A percentile compares a stretch with the other conserved stretches of the same genome.
These are phyloP conservation scores for Parachaetomium inaequale DNA, from an alignment of 495 filamentous ascomycete species.

Conservation along the genomic window DNA sequence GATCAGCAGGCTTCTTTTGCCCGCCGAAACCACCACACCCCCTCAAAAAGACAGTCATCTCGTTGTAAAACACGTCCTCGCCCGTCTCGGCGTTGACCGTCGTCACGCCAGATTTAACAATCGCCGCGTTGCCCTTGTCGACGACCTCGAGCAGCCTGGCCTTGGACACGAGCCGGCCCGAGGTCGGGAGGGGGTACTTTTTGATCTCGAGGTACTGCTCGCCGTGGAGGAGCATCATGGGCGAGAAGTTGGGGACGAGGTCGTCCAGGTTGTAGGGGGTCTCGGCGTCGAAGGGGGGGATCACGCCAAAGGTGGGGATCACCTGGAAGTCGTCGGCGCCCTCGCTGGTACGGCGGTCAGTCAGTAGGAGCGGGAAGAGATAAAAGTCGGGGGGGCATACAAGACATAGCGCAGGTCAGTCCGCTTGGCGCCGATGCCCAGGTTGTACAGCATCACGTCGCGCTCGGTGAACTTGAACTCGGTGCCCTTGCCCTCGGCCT, in stretches of 20 bases:
- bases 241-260: constrained; percentile 88
- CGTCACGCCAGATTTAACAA: constrained; percentile 74
- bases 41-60: constrained; percentile 84
- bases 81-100: constrained; percentile 77
- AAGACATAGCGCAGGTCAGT: constrained; percentile 83
- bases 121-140: constrained; percentile 89
- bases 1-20: constrained; percentile 68
- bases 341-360: constrained; percentile 47
- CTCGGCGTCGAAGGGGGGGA: constrained; percentile 85
- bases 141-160: constrained; percentile 89
- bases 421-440: constrained; percentile 91
- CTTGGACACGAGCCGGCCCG: constrained; percentile 73
- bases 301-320: constrained; percentile 89
- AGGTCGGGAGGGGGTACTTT: constrained; percentile 90
- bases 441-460: constrained; percentile 92
- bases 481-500: constrained; percentile 65
- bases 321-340: constrained; percentile 86
- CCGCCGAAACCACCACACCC: constrained; percentile 92
- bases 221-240: constrained; percentile 99
- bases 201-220: constrained; percentile 97
- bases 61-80: constrained; percentile 95
- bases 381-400: constrained; percentile 21
- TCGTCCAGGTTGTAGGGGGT: constrained; percentile 77
- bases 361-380: neutral
- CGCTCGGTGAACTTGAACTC: constrained; percentile 78